Evolutionary conservation across 2,329 filamentous ascomycete species (phyloP).

Genomic region (Pseudogymnoascus pannorum): DNA sequence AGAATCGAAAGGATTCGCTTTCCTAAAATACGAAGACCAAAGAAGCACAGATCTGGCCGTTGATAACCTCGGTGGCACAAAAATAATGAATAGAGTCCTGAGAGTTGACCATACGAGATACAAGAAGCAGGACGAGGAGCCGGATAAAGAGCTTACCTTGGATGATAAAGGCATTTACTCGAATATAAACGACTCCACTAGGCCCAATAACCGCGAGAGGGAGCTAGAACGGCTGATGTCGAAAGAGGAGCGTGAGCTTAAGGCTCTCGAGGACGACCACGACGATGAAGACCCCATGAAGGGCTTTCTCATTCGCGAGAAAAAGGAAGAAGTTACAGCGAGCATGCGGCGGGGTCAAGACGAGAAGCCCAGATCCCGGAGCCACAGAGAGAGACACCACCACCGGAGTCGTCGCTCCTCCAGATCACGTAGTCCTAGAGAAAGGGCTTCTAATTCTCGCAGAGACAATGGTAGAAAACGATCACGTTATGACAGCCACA

Average conservation of each 20-base stretch:
- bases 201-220: constrained; percentile 32
- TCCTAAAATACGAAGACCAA: constrained; percentile 98
- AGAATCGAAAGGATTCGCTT: constrained; percentile 89
- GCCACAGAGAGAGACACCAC: not conserved
- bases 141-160: constrained; percentile 24
- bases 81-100: constrained; percentile 70
- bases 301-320: constrained; percentile 78
- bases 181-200: constrained; percentile 11
- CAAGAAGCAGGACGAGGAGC: constrained; percentile 74
- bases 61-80: constrained; percentile 86
- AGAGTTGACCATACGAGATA: constrained; percentile 92
- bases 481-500: not conserved
- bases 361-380: constrained; percentile 11
- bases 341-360: constrained; percentile 51
- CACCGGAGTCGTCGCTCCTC: constrained; percentile 3
- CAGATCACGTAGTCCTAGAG: constrained; percentile 7
- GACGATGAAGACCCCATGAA: constrained; percentile 99
- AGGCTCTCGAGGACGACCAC: constrained; percentile 65
- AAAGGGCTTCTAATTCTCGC: constrained; percentile 16
- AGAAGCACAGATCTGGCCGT: constrained; percentile 92
- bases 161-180: constrained; percentile 2
- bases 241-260: constrained; percentile 75
- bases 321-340: constrained; percentile 77
- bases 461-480: constrained; percentile 15
- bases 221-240: constrained; percentile 53